Evolutionary conservation across 192 early-diverging fungal species (phyloP).

Genomic region (Diversispora epigaea): DNA sequence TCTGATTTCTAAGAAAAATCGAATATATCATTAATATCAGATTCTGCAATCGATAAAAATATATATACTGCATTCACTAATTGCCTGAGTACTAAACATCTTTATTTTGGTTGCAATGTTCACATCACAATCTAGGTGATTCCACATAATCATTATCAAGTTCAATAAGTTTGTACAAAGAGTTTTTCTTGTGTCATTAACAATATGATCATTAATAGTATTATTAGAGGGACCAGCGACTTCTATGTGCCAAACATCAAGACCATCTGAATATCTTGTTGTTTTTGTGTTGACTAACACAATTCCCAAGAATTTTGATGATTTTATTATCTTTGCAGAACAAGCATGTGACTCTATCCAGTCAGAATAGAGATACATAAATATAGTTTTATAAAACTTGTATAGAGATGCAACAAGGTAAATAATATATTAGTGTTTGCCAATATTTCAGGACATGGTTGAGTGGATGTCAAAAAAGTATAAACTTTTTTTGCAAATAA

Average conservation of each 20-base stretch:
- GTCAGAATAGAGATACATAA: slow-evolving; percentile 14
- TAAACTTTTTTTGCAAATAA: slow-evolving; percentile 14
- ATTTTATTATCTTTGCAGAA: slow-evolving; percentile 30
- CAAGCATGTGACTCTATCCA: slow-evolving; percentile 19
- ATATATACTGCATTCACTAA: slow-evolving; percentile 16
- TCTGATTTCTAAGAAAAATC: background rate
- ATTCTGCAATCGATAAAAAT: background rate
- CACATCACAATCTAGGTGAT: slow-evolving; percentile 26
- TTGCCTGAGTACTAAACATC: slow-evolving; percentile 23
- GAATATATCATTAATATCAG: background rate
- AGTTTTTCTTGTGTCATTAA: slow-evolving; percentile 25
- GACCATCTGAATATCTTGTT: slow-evolving; percentile 27
- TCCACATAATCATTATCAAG: slow-evolving; percentile 13
- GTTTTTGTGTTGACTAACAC: slow-evolving; percentile 22
- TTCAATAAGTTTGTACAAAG: slow-evolving; percentile 13
- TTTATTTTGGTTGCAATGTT: slow-evolving; percentile 21
- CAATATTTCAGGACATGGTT: slow-evolving; percentile 20
- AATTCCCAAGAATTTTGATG: slow-evolving; percentile 13
- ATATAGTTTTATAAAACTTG: slow-evolving; percentile 29
- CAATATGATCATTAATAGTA: slow-evolving; percentile 3
- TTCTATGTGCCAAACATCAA: slow-evolving; percentile 34
- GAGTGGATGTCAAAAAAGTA: slow-evolving; percentile 19
- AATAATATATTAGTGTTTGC: slow-evolving; percentile 29
- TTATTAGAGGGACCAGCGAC: slow-evolving; percentile 15
- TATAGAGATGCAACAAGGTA: slow-evolving; percentile 20